Conservation (phyloP, 805 yeast genomes). For the Spathaspora arborariae region DNA sequence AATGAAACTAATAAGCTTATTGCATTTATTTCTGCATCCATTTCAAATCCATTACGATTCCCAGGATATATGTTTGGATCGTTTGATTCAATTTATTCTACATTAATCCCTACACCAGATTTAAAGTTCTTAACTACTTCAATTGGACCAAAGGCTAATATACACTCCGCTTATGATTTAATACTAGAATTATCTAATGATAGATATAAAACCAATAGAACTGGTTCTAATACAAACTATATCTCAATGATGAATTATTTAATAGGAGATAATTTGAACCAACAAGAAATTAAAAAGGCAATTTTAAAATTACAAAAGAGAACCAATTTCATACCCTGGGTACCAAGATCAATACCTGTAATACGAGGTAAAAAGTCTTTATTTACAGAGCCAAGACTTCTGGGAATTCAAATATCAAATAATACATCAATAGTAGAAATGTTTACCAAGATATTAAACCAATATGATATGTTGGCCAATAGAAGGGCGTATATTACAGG, state of each 20-base stretch:
- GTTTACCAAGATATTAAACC: conserved; percentile 62
- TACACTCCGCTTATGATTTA: conserved; percentile 78
- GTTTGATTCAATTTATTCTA: conserved; percentile 72
- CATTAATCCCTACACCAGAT: conserved; percentile 81
- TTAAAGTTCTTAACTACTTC: conserved; percentile 46
- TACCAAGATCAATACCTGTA: conserved; percentile 72
- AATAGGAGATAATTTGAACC: conserved; percentile 62
- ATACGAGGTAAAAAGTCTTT: conserved; percentile 76
- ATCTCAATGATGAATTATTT: conserved; percentile 65
- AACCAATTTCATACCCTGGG: conserved; percentile 80
- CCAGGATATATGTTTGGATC: conserved; percentile 92
- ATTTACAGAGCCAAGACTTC: conserved; percentile 42
- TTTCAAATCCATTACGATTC: conserved; percentile 84
- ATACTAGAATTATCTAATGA: conserved; percentile 78
- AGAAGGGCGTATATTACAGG: conserved; percentile 82
- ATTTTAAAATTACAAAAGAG: conserved; percentile 59
- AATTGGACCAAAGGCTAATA: conserved; percentile 39
- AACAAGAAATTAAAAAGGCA: conserved; percentile 69
- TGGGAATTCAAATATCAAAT: conserved; percentile 83
- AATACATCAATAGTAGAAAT: conserved; percentile 70
- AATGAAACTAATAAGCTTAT: conserved; percentile 82
- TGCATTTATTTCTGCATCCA: conserved; percentile 76
- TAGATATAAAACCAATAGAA: conserved; percentile 67
- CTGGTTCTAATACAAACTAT: conserved; percentile 42
- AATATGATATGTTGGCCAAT: conserved; percentile 75